Conservation (phyloP, 306 rosid species). For the Prunus mume region DNA sequence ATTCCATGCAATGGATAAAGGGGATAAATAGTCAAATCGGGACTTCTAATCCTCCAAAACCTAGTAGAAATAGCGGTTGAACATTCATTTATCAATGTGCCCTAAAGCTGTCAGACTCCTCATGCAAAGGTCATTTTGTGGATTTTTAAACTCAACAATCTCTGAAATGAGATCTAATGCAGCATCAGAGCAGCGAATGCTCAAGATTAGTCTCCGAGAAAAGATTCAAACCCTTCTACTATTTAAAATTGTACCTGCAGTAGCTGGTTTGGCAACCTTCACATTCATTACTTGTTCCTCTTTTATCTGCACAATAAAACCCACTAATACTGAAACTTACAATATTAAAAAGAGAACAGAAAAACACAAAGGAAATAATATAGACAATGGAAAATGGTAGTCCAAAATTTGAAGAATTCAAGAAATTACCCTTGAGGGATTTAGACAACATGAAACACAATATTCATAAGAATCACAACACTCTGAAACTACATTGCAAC, state of each 20-base stretch:
- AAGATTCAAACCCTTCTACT: not conserved
- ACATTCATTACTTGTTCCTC: conserved; percentile 55
- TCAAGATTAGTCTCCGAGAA: not conserved
- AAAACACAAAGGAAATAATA: not conserved
- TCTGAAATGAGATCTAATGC: not conserved
- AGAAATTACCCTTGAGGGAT: conserved; percentile 64
- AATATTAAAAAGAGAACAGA: not conserved
- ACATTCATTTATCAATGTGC: not conserved
- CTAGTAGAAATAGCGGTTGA: not conserved
- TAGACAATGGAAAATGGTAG: not conserved
- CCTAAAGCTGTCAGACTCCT: not conserved
- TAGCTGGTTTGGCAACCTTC: conserved; percentile 68
- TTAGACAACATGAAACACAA: conserved; percentile 93
- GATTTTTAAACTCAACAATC: not conserved
- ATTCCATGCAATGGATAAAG: not conserved
- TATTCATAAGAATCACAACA: conserved; percentile 91
- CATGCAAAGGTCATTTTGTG: not conserved
- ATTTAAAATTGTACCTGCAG: conserved; percentile 57
- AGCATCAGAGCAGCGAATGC: not conserved
- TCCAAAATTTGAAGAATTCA: not conserved
- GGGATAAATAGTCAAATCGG: not conserved
- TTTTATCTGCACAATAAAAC: conserved; percentile 45
- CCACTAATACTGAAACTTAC: not conserved
- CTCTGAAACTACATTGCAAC: conserved; percentile 73
- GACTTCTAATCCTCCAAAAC: not conserved